Evolutionary conservation across 257 asterid species (phyloP), one percentile per base, ranked within the genome.

Genomic region (Echites panduratus): DNA sequence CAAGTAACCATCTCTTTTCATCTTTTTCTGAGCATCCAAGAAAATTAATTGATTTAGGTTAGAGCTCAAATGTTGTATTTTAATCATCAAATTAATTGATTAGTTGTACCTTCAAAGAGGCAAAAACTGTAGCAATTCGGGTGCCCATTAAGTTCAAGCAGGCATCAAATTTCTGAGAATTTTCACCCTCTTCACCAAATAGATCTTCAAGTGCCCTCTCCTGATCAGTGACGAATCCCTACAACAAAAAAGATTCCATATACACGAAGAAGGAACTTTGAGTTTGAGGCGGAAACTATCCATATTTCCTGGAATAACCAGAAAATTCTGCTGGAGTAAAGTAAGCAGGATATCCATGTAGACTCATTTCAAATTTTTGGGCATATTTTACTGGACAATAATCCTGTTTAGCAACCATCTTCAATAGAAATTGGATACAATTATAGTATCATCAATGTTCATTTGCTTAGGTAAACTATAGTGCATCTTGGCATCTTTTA

Each of bases 151-250:
- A 82, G 80, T 84, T 87, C 86, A 95, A 83, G 82, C 92, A 87
- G 11, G 76, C 75, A 22, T 92, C 94, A 56, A 81, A 84, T 77
- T 49, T 84, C 73, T 82, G 94, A 68, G 88, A 77, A 72, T 77
- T 92, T 71, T 61, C 87, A 72, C 90, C 92, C 84, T 69, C 71
- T 52, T 91, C 95, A 70, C 96, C 94, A 76, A 76, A 95, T 61
- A 95, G 93, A 62, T 92, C 99, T 82, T 84, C 84, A 71, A 95
- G 93, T 52, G 99, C 99, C 67, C 84, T 83, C 47, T 92, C 98
- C 76, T 95, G 99, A 82, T 95, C 99, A 62, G 99, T 95, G 65
- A 86, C 76, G 81, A 89, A 95, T 29, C 83, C 99, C 99, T 92
- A 86, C 73, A 75, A 80, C 62, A 48, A 74, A 48, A 74, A 76